Evolutionary conservation across 2,329 filamentous ascomycete genomes (phyloP).

Genomic region (Fusarium protoensiforme): DNA sequence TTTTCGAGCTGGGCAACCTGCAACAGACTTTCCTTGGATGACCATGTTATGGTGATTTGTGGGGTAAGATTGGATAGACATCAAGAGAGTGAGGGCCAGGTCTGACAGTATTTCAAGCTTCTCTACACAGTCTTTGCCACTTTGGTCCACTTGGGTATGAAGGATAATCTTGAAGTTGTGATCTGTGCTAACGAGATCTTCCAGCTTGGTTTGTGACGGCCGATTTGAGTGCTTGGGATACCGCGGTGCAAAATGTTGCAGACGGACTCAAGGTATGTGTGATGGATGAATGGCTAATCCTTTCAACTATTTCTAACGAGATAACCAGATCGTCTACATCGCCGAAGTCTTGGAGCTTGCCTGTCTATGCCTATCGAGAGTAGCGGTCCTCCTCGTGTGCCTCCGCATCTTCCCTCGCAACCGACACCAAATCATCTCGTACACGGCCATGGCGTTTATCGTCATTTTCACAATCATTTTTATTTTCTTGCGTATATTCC

Average conservation of each 20-base stretch:
- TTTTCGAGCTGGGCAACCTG: conserved; percentile 49
- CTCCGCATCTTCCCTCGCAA: conserved; percentile 50
- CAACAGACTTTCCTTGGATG: conserved; percentile 49
- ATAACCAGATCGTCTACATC: conserved; percentile 43
- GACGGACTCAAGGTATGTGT: conserved; percentile 27
- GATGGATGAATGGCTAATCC: not conserved
- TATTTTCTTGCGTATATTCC: conserved; percentile 52
- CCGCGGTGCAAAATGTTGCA: conserved; percentile 7
- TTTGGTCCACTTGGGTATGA: conserved; percentile 24
- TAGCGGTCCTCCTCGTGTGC: conserved; percentile 53
- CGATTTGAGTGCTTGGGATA: conserved; percentile 6
- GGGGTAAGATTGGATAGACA: conserved; percentile 42
- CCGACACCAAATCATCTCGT: conserved; percentile 48
- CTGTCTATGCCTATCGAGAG: conserved; percentile 52
- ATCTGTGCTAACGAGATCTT: not conserved
- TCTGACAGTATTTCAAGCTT: conserved; percentile 26
- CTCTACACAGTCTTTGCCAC: conserved; percentile 38
- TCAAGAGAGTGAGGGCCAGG: not conserved
- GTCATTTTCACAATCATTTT: conserved; percentile 50
- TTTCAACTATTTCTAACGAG: not conserved
- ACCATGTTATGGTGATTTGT: conserved; percentile 53
- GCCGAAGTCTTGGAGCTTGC: conserved; percentile 51
- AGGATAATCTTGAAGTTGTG: no score
- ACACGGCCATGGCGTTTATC: conserved; percentile 48
- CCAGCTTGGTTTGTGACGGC: conserved; percentile 17